Evolutionary conservation across 352 stramenopile species (phyloP), one percentile per base, ranked within the genome.

Genomic region (Halophytophthora batemanensis): DNA sequence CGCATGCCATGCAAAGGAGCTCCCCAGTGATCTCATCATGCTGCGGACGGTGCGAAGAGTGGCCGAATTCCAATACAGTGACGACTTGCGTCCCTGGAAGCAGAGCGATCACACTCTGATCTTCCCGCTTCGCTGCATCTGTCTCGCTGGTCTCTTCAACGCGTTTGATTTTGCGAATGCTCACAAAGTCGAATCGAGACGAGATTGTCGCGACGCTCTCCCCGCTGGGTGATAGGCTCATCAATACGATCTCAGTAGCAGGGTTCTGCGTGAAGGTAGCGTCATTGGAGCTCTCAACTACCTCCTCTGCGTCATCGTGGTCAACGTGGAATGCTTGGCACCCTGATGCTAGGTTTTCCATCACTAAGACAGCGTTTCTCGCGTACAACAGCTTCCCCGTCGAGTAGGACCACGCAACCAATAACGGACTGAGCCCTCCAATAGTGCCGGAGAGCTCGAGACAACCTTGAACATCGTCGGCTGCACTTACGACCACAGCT

Each of bases 331-430:
- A 58, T 0, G n/a, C 47, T 36, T 74, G 61, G 10, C 42, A 6
- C 0, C 67, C 61, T 4, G 64, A 64, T 25, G 44, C 45, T 12
- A 83, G 36, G 14, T 70, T 40, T 17, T 83, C 72, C n/a, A 79
- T 28, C 18, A 75, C 69, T 35, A 81, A 39, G 0, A 60, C 35
- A 0, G 53, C 14, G 0, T 51, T 61, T 21, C 44, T 53, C 5
- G 57, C 38, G 17, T 56, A 66, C 3, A 81, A n/a, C 15, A 83
- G 23, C 15, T 65, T 64, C 6, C 70, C 72, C 2, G 50, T 61
- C 3, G 53, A 38, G 37, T 64, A 64, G 0, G 72, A 72, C 72
- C 72, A 83, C 21, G 23, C 40, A 29, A 73, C 59, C 1, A 43
- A 59, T 2, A 29, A 50, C 5, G 58, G 25, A 35, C 66, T 44